Evolutionary conservation across 2,329 filamentous ascomycete genomes (phyloP), one percentile per base, ranked within the genome.

Genomic region (Samsoniella hepiali): DNA sequence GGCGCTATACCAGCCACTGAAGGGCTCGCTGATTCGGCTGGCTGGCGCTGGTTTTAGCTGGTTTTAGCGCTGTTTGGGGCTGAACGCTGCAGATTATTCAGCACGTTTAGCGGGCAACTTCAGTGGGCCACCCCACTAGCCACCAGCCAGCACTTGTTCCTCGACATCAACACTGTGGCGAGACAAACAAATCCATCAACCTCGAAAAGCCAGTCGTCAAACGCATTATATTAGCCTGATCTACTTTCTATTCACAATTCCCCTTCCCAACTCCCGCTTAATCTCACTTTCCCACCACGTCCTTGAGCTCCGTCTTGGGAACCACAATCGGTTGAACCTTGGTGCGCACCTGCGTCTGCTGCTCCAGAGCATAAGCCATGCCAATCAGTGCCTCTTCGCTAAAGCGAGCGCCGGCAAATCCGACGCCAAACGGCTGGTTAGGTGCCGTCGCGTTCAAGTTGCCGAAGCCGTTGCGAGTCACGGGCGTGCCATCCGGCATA

Each of bases 321-420:
- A 67, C 58, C 1, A 75, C 64, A 42, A 70, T 70, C 2, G 75
- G 74, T 34, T 66, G 60, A 5, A 73, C 63, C 51, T 67, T 67
- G 8, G 68, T 58, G 15, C 75, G 68, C 2, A 69, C 68, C 38
- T 67, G 58, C 1, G 75, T 88, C 68, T 79, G 76, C 75, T 89
- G 86, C 76, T 91, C 88, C 73, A 85, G 90, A 2, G 86, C 87
- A 77, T 88, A 91, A 8, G 87, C 88, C 70, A 86, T 81, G 1
- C 84, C 84, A 63, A 90, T 84, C 65, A 91, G 70, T 17, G 74
- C 79, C 64, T 82, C 82, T 72, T 91, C 88, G 42, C 78, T 82
- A 76, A 84, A 90, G 53, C 78, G 78, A 1, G 71, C 71, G 0
- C 87, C 88, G 57, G 89, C 75, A 68, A 91, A 90, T 13, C 78